These are phyloP conservation scores for Fraxinus latifolia DNA, from an alignment of 305 asterid genomes.

Conservation along the genomic window DNA sequence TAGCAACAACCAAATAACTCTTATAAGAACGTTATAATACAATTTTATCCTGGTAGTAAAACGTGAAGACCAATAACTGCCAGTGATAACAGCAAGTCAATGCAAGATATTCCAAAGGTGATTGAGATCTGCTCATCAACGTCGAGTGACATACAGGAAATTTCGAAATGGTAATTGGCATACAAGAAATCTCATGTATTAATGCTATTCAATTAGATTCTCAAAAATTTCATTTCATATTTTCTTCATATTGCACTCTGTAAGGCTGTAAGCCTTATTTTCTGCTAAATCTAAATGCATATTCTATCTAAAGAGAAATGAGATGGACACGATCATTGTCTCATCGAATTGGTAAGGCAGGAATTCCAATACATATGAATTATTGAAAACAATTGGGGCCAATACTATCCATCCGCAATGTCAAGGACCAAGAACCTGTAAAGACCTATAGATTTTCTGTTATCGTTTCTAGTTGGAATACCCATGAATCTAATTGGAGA, in stretches of 20 bases:
- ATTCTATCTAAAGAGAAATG: neutral
- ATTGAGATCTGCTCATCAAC: neutral
- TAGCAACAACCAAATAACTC: constrained; percentile 9
- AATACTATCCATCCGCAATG: neutral
- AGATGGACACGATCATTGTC: neutral
- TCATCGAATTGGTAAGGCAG: neutral
- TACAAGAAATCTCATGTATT: neutral
- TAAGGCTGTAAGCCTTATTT: neutral
- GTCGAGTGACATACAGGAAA: neutral
- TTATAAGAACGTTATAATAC: constrained; percentile 8
- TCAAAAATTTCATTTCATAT: neutral
- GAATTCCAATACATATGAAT: neutral
- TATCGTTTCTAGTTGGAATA: neutral
- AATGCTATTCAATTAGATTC: neutral
- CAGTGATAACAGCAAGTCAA: constrained; percentile 11
- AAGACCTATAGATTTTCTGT: neutral
- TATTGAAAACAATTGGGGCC: neutral
- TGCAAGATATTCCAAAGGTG: neutral
- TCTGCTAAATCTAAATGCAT: neutral
- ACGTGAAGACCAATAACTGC: constrained; percentile 2
- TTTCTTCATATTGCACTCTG: neutral
- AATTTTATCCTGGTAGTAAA: neutral
- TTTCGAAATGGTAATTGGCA: neutral
- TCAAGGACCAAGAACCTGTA: neutral
- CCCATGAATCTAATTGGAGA: neutral